Evolutionary conservation across 148 eudicot species (phyloP), one percentile per base, ranked within the genome.

Genomic region (Persicaria tinctoria): DNA sequence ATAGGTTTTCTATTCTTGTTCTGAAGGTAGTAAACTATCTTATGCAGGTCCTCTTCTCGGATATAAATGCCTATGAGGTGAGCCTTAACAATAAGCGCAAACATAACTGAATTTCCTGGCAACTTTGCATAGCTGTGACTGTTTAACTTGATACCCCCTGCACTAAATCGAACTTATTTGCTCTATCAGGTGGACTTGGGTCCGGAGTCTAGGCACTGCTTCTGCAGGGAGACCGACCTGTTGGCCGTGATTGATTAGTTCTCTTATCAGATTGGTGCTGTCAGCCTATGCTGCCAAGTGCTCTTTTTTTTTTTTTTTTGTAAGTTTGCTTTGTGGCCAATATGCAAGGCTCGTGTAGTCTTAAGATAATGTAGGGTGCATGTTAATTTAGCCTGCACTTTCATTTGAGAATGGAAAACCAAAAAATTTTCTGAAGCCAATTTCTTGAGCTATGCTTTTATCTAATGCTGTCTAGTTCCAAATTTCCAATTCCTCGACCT

Each of bases 31-130:
- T 72, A 41, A 50, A 56, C 23, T 76, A 51, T 72, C 74, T 48
- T 78, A 47, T 86, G 83, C 92, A 94, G 98, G 98, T 95, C 82
- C 86, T 95, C 76, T 92, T 95, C 88, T 95, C 98, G 1, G 97
- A 95, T 81, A 82, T 95, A 55, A 92, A 84, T 79, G 98, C 98
- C 47, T 92, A 92, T 75, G 96, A 95, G 86, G 97, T 95, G 80
- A 49, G 78, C 75, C 20, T 13, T n/a, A 6, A 16, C 5, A 49
- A 8, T 38, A 53, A 48, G 7, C 3, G 18, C 55, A 38, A 49
- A 56, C 27, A 74, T 10, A 53, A 54, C 46, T 38, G 20, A 51
- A 41, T 74, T 54, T 6, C n/a, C 66, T 55, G 18, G 44, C 12
- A 18, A 17, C 38, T 6, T 1, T 50, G 5, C 17, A 14, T 44